These are phyloP conservation scores for Ascobolus immersus DNA, from an alignment of 495 filamentous ascomycete genomes.

Conservation along the genomic window DNA sequence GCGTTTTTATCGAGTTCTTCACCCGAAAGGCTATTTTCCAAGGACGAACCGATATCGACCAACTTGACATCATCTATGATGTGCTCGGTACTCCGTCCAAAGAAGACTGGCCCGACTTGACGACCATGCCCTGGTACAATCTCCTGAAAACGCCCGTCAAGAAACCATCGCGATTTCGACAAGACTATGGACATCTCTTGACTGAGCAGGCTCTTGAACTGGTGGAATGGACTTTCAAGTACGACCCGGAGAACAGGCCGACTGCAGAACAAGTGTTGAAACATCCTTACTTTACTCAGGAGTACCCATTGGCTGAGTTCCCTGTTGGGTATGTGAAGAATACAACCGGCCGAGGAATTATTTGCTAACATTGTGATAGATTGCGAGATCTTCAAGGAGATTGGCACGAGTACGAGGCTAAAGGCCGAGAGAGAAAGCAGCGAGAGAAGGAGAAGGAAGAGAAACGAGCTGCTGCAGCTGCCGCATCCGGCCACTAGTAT, in stretches of 20 bases:
- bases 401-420: slow-evolving; percentile 98
- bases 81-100: slow-evolving; percentile 73
- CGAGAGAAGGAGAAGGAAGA: slow-evolving; percentile 66
- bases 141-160: slow-evolving; percentile 53
- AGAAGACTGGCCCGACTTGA: slow-evolving; percentile 60
- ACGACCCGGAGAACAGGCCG: slow-evolving; percentile 65
- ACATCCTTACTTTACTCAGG: slow-evolving; percentile 67
- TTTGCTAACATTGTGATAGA: slow-evolving; percentile 23
- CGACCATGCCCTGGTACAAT: slow-evolving; percentile 91
- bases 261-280: slow-evolving; percentile 62
- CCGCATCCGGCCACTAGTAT: too few species aligned
- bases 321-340: slow-evolving; percentile 50
- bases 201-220: slow-evolving; percentile 62
- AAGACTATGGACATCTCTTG: slow-evolving; percentile 49
- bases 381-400: slow-evolving; percentile 70
- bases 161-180: slow-evolving; percentile 51
- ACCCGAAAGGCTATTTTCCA: slow-evolving; percentile 86
- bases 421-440: slow-evolving; percentile 63
- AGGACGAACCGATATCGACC: slow-evolving; percentile 80
- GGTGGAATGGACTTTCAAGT: slow-evolving; percentile 55
- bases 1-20: slow-evolving; percentile 92
- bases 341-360: slow-evolving; percentile 6
- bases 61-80: slow-evolving; percentile 85
- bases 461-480: too few species aligned
- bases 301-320: slow-evolving; percentile 54